Conservation (phyloP, 2,329 filamentous ascomycete species). For the Fusarium irregulare region DNA sequence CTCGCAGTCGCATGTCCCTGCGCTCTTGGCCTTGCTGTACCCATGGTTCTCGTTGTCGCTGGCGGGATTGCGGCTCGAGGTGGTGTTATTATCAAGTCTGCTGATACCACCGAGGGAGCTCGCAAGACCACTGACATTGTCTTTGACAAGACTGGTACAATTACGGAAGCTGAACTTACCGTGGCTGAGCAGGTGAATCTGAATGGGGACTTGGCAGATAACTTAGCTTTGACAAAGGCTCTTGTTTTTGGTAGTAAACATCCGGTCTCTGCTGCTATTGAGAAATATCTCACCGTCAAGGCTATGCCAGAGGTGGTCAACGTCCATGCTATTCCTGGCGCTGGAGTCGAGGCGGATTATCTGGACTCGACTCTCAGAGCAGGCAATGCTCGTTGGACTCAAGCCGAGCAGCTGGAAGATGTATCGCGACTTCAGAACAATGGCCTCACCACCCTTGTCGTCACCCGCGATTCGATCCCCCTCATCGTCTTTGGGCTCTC, state of each 20-base stretch:
- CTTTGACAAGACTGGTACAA: constrained; percentile 75
- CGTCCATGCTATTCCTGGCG: background rate
- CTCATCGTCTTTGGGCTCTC: constrained; percentile 7
- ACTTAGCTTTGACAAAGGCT: background rate
- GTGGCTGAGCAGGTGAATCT: background rate
- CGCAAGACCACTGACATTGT: constrained; percentile 67
- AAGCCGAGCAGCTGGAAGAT: background rate
- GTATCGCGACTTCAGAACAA: background rate
- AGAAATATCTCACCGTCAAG: background rate
- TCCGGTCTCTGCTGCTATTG: constrained; percentile 1
- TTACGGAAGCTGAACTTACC: constrained; percentile 61
- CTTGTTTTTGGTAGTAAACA: constrained; percentile 6
- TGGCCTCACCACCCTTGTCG: constrained; percentile 11
- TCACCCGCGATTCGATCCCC: background rate
- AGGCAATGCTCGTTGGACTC: constrained; percentile 13
- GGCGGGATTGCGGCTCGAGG: constrained; percentile 66
- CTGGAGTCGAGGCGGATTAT: background rate
- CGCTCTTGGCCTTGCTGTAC: constrained; percentile 72
- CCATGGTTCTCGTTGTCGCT: constrained; percentile 73
- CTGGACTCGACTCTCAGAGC: background rate
- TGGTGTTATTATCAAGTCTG: constrained; percentile 71
- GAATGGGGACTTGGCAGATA: background rate
- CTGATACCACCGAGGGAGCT: constrained; percentile 64
- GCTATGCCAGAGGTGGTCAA: background rate
- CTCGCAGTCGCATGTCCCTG: constrained; percentile 74